Evolutionary conservation across 2,329 filamentous ascomycete genomes (phyloP).

Genomic region (Alternaria consortialis): DNA sequence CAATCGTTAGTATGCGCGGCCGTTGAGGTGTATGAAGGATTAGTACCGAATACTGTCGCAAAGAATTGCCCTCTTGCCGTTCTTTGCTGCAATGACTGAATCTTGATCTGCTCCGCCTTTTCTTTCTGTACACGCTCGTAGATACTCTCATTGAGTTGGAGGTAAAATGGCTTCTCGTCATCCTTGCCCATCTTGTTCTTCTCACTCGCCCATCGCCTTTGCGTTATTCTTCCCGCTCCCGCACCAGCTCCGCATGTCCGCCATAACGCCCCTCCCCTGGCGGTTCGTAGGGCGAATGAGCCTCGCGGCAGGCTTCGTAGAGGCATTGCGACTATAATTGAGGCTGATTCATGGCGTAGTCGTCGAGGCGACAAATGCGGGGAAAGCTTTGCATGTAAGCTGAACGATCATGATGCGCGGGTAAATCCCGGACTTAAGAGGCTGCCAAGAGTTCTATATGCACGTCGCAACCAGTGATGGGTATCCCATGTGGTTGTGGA

Average conservation of each 20-base stretch:
- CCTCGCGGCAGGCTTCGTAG: constrained; percentile 37
- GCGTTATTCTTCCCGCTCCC: constrained; percentile 27
- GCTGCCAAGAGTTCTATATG: constrained; percentile 1
- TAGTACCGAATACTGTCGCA: constrained; percentile 36
- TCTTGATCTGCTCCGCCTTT: constrained; percentile 62
- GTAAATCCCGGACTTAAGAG: constrained; percentile 7
- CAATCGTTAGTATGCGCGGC: constrained; percentile 12
- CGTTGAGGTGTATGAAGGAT: not conserved
- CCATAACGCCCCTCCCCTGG: constrained; percentile 11
- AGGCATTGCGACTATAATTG: constrained; percentile 40
- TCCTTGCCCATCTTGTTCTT: constrained; percentile 31
- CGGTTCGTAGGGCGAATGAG: constrained; percentile 31
- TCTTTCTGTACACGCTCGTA: constrained; percentile 66
- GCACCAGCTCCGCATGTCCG: constrained; percentile 16
- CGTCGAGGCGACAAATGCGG: constrained; percentile 17
- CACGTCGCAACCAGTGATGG: not conserved
- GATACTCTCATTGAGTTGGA: constrained; percentile 70
- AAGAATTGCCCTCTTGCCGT: constrained; percentile 51
- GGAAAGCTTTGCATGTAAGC: constrained; percentile 13
- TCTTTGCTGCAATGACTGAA: constrained; percentile 32
- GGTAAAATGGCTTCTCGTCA: constrained; percentile 62
- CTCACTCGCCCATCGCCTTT: constrained; percentile 50
- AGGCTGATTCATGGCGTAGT: constrained; percentile 26
- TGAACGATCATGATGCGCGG: constrained; percentile 12
- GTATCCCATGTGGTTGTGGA: constrained; percentile 1